Conservation (phyloP, 2,329 filamentous ascomycete genomes). For the Huntiella moniliformis region DNA sequence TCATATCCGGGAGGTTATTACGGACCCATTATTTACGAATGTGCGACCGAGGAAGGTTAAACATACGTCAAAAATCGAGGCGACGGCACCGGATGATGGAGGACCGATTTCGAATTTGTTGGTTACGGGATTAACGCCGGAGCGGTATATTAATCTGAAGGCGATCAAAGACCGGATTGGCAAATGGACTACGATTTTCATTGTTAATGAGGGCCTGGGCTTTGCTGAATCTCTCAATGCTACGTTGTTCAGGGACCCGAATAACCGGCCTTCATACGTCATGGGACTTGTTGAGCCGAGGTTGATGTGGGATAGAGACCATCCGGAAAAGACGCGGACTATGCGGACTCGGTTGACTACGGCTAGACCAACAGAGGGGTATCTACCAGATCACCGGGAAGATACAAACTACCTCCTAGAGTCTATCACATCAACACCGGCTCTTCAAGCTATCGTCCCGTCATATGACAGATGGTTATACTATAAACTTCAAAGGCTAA, state of each 20-base stretch:
- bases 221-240: slow-evolving; percentile 60
- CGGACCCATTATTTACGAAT: slow-evolving; percentile 6
- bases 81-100: slow-evolving; percentile 17
- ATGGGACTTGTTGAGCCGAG: slow-evolving; percentile 41
- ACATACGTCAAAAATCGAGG: slow-evolving; percentile 11
- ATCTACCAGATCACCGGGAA: slow-evolving; percentile 5
- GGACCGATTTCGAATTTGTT: slow-evolving; percentile 52
- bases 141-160: slow-evolving; percentile 34
- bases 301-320: slow-evolving; percentile 23
- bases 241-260: slow-evolving; percentile 47
- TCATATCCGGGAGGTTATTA: slow-evolving; percentile 12
- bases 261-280: slow-evolving; percentile 54
- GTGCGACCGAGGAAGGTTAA: slow-evolving; percentile 12
- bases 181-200: slow-evolving; percentile 49
- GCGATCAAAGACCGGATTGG: slow-evolving; percentile 48
- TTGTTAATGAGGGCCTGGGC: slow-evolving; percentile 70
- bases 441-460: slow-evolving; percentile 12
- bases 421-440: slow-evolving; percentile 6
- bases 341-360: slow-evolving; percentile 17
- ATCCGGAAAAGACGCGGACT: slow-evolving; percentile 13
- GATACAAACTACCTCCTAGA: slow-evolving; percentile 8
- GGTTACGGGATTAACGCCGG: slow-evolving; percentile 39
- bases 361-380: slow-evolving; percentile 4
- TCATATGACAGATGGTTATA: slow-evolving; percentile 40
- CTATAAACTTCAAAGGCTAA: slow-evolving; percentile 60